Conservation (phyloP, 2,329 filamentous ascomycete species). For the Aspergillus hiratsukae region DNA sequence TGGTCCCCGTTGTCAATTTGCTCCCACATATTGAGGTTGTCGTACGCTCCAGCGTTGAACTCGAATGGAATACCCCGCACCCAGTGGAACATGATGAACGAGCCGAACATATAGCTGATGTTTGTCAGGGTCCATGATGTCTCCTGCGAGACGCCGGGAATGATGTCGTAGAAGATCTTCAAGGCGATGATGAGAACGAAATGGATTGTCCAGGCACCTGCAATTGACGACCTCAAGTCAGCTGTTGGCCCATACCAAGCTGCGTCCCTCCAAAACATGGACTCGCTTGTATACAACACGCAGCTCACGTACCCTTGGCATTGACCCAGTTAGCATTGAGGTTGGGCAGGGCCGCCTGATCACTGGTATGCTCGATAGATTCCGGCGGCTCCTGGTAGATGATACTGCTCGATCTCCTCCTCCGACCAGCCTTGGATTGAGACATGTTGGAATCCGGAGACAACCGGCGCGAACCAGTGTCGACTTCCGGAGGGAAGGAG, state of each 20-base stretch:
- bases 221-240: conserved; percentile 8
- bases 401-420: conserved; percentile 95
- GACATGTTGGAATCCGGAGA: conserved; percentile 58
- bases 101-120: conserved; percentile 98
- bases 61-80: conserved; percentile 97
- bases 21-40: conserved; percentile 99
- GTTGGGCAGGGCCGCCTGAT: conserved; percentile 91
- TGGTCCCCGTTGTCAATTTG: conserved; percentile 99
- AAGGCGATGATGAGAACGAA: conserved; percentile 84
- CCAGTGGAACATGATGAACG: conserved; percentile 99
- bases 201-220: conserved; percentile 97
- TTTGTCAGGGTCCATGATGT: conserved; percentile 98
- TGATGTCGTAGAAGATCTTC: conserved; percentile 96
- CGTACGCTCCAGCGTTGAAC: conserved; percentile 96
- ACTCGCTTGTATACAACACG: conserved; percentile 1
- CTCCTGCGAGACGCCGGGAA: conserved; percentile 94
- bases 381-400: conserved; percentile 97
- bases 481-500: conserved; percentile 81
- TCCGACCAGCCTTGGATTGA: conserved; percentile 65
- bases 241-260: conserved; percentile 12
- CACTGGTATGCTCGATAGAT: conserved; percentile 94
- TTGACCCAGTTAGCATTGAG: conserved; percentile 99
- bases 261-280: background rate
- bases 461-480: conserved; percentile 56
- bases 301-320: conserved; percentile 73